A percentile compares a stretch with the other conserved stretches of the same genome.
Conservation (phyloP, 73 alveolate species). For the Paraurostyla sp. region DNA sequence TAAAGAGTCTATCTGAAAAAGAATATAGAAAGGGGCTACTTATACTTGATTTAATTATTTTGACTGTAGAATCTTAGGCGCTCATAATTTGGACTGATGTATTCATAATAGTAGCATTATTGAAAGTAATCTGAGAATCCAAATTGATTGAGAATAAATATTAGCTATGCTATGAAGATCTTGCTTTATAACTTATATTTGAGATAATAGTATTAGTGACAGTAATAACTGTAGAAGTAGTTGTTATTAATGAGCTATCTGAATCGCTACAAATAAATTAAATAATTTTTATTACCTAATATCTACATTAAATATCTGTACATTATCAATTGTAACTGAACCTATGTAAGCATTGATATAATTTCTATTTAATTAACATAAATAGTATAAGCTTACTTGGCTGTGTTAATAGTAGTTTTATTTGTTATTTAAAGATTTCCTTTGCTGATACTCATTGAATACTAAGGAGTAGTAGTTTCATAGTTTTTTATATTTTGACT, state of each 20-base stretch:
- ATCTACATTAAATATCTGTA: too few species aligned
- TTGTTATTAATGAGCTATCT: not conserved
- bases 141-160: not conserved
- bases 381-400: too few species aligned
- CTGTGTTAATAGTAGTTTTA: too few species aligned
- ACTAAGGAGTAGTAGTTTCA: not conserved
- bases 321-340: not conserved
- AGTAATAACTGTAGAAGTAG: not conserved
- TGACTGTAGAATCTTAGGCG: not conserved
- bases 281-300: too few species aligned
- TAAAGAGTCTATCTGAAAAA: not conserved
- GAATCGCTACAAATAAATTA: not conserved
- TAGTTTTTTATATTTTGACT: not conserved
- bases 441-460: constrained; percentile 6
- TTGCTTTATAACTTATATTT: too few species aligned
- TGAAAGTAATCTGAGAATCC: not conserved
- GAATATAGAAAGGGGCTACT: not conserved
- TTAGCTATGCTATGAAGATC: too few species aligned
- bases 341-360: not conserved
- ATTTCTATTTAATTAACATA: not conserved
- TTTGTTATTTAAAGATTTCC: not conserved
- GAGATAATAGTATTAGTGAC: not conserved
- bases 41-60: not conserved
- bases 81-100: not conserved
- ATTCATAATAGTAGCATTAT: not conserved